These are phyloP conservation scores for Lunularia cruciata DNA, from an alignment of 225 moss, liverwort and hornwort genomes.

Conservation along the genomic window DNA sequence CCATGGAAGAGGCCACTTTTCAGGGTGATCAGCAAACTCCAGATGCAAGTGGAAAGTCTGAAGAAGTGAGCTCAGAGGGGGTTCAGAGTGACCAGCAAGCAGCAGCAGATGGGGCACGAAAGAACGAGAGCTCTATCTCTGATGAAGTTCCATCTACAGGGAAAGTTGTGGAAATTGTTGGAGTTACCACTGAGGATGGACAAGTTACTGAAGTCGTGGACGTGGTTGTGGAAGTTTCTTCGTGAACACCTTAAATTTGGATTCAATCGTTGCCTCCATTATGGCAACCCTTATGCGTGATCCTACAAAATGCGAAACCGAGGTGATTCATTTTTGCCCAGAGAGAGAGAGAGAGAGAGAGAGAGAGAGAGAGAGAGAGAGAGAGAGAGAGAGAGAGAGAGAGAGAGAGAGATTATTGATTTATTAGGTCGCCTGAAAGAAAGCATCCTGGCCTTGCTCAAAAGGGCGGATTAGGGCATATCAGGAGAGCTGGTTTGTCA, in stretches of 20 bases:
- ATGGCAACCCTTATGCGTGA: neutral
- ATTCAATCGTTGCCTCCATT: neutral
- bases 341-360: no score
- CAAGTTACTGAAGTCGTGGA: conserved; percentile 13
- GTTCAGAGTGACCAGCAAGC: neutral
- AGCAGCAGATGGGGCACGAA: neutral
- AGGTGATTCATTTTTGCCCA: conserved; percentile 10
- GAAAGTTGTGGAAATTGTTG: conserved; percentile 14
- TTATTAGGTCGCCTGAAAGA: neutral
- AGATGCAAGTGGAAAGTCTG: neutral
- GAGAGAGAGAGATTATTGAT: neutral
- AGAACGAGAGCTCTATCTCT: neutral
- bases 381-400: neutral
- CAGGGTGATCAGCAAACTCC: conserved; percentile 17
- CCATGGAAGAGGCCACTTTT: conserved; percentile 54
- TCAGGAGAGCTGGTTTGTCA: no score
- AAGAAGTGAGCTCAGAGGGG: no score
- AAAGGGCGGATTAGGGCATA: neutral
- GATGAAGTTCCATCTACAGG: neutral
- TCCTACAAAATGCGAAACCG: neutral
- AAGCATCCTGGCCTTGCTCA: neutral
- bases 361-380: neutral
- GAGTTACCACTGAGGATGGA: neutral
- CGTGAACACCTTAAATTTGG: neutral
- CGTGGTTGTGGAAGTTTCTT: neutral